These are phyloP conservation scores for Cyclotella kingstonii DNA, from an alignment of 108 stramenopile species.

Conservation along the genomic window DNA sequence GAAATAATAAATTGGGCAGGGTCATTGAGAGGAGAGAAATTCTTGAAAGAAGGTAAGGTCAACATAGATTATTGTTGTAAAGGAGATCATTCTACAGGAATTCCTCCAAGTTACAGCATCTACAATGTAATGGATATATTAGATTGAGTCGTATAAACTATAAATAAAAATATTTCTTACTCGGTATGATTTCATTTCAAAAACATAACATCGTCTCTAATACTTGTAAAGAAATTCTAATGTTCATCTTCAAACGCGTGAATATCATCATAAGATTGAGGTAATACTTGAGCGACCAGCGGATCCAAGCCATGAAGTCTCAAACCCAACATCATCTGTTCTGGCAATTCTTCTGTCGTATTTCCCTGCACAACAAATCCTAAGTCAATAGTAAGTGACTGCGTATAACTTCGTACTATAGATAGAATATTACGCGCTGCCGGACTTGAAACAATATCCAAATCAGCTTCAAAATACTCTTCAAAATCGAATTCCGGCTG, in stretches of 20 bases:
- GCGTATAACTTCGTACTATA: conserved; percentile 69
- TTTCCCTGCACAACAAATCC: conserved; percentile 84
- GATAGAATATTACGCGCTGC: conserved; percentile 84
- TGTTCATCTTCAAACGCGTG: no score
- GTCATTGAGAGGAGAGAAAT: conserved; percentile 34
- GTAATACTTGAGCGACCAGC: conserved; percentile 63
- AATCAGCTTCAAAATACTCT: conserved; percentile 78
- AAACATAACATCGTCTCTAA: no score
- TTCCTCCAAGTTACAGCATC: conserved; percentile 48
- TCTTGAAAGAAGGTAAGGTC: conserved; percentile 43
- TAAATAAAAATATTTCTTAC: no score
- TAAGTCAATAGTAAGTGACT: conserved; percentile 74
- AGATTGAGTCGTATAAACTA: no score
- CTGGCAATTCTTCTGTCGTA: conserved; percentile 70
- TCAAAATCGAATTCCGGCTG: conserved; percentile 41
- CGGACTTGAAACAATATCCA: conserved; percentile 78
- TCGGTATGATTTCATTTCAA: no score
- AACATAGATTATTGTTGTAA: conserved; percentile 34
- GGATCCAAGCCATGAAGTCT: conserved; percentile 88
- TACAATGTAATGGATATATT: conserved; percentile 26
- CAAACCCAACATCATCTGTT: conserved; percentile 78
- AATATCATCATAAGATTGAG: conserved; percentile 31
- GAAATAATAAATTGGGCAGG: conserved; percentile 54
- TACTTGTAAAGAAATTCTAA: no score
- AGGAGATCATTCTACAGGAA: conserved; percentile 17